Base-by-base conservation (phyloP, 305 asterid genomes). In the Fraxinus angustifolia region DNA sequence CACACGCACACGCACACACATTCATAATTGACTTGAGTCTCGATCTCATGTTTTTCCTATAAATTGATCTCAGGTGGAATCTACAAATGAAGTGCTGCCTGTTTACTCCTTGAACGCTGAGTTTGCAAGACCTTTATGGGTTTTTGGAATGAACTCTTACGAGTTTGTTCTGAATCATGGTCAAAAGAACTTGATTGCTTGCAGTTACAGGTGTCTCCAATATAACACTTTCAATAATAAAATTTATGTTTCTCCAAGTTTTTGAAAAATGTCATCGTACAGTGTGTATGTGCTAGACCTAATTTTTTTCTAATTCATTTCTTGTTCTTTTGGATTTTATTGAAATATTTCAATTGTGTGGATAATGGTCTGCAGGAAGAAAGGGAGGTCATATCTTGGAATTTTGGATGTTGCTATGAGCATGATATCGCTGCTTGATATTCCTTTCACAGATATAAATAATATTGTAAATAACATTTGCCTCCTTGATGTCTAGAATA, bases 71-170 rank as follows among this genome's bases (percentile, higher is more conserved):
- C 86, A 96, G 98, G 92, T 92, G 86, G 98, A 96, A 86, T 87
- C 97, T 76, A 81, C 91, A 34, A 96, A 92, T 62, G 92, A 93
- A 87, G 92, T 93, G 86, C 81, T 89, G 36, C 96, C 97, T 35
- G 90, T 96, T 80, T 93, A 91, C 90, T 81, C 92, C 19, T 82
- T 90, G 75, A 75, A 94, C 85, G 98, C 96, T 17, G 99, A 96
- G 91, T 96, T 96, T 87, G 82, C 97, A 35, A 90, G 86, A 85
- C 99, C 99, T 19, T 87, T 94, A 71, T 94, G 99, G 99, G 82
- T 90, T 81, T 96, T 96, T 86, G 98, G 98, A 81, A 82, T 85
- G 90, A 93, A 83, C 91, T 92, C 98, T 7, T 96, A 88, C 77
- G 99, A 94, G 53, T 90, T 96, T 87, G 81, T 96, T 83, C 87